These are phyloP conservation scores for Neoscytalidium dimidiatum DNA, from an alignment of 2,329 filamentous ascomycete species.

Conservation along the genomic window DNA sequence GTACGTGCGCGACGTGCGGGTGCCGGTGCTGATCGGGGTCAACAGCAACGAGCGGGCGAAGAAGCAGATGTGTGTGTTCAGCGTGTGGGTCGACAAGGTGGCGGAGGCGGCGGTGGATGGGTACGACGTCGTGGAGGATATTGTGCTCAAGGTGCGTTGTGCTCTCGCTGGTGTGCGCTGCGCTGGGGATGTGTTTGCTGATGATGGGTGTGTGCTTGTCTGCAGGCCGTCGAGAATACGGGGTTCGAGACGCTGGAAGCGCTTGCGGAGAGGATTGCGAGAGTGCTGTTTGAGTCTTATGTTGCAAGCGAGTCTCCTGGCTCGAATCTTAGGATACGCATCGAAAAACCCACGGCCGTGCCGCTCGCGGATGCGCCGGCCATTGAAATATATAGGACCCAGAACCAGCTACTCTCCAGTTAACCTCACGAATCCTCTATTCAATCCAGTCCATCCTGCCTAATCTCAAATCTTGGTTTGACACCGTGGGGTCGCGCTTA, in stretches of 20 bases:
- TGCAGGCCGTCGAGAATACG: constrained; percentile 45
- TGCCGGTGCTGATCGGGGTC: constrained; percentile 71
- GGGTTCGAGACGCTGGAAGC: constrained; percentile 52
- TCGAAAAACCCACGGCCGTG: constrained; percentile 75
- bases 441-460: too few relatives aligned
- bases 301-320: constrained; percentile 34
- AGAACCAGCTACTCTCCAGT: not conserved
- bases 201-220: not conserved
- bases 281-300: constrained; percentile 44
- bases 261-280: constrained; percentile 40
- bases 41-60: constrained; percentile 67
- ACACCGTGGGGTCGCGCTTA: too few relatives aligned
- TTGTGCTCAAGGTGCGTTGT: constrained; percentile 60
- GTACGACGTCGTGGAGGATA: constrained; percentile 59
- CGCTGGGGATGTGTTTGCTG: not conserved
- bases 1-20: constrained; percentile 58
- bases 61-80: constrained; percentile 68
- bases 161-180: not conserved
- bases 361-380: constrained; percentile 70
- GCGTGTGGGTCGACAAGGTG: constrained; percentile 62
- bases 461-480: too few relatives aligned
- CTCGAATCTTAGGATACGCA: constrained; percentile 59
- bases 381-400: constrained; percentile 57
- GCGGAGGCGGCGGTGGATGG: constrained; percentile 47
- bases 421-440: too few relatives aligned